Evolutionary conservation across 2,329 filamentous ascomycete genomes (phyloP).

Genomic region (Huntiella omanensis): DNA sequence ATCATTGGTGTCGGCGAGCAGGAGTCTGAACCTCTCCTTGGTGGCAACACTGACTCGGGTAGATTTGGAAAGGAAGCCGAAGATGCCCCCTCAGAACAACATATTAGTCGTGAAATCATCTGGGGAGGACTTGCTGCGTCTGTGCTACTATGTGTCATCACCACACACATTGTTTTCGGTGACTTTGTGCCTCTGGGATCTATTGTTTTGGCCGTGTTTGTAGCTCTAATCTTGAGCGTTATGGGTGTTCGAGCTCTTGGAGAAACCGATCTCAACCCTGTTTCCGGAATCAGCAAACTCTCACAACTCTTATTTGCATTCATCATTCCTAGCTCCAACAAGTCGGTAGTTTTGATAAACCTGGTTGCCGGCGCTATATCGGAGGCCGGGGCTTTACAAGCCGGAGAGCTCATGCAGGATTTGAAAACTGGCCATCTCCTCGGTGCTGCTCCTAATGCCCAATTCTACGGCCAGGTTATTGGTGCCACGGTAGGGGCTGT

Average conservation of each 20-base stretch:
- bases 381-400: slow-evolving; percentile 55
- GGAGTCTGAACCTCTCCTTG: slow-evolving; percentile 8
- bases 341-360: slow-evolving; percentile 85
- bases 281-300: slow-evolving; percentile 89
- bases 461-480: slow-evolving; percentile 93
- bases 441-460: slow-evolving; percentile 78
- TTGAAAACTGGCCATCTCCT: slow-evolving; percentile 90
- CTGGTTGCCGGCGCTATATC: slow-evolving; percentile 72
- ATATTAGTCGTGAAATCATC: slow-evolving; percentile 55
- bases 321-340: slow-evolving; percentile 61
- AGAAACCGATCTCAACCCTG: slow-evolving; percentile 88
- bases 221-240: slow-evolving; percentile 63
- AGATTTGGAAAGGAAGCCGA: slow-evolving; percentile 28
- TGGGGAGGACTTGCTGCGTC: slow-evolving; percentile 58
- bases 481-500: slow-evolving; percentile 74
- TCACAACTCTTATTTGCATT: slow-evolving; percentile 90
- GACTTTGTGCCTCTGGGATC: slow-evolving; percentile 61
- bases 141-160: slow-evolving; percentile 58
- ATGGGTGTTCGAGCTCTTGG: slow-evolving; percentile 52
- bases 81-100: slow-evolving; percentile 70
- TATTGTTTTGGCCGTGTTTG: slow-evolving; percentile 59
- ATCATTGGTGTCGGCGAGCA: background rate
- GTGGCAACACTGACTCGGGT: slow-evolving; percentile 14
- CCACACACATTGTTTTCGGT: slow-evolving; percentile 71
- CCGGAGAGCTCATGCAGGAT: slow-evolving; percentile 92